Evolutionary conservation across 371 early-diverging fungal species (phyloP).

Genomic region (Mucor racemosus): DNA sequence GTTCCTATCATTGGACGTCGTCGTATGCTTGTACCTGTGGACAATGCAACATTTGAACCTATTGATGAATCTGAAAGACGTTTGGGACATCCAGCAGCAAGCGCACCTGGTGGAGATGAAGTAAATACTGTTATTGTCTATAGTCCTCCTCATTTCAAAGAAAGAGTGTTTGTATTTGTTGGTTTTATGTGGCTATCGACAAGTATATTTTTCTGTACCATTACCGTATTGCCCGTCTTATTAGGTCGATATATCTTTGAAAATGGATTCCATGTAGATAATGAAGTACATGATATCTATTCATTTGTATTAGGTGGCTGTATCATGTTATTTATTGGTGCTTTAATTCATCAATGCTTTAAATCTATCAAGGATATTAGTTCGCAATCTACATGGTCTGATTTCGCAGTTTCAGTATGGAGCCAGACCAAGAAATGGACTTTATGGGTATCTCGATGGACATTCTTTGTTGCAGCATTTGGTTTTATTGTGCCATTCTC

Average conservation of each 20-base stretch:
- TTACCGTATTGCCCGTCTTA: conserved; percentile 48
- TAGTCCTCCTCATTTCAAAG: conserved; percentile 66
- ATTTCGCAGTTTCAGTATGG: not conserved
- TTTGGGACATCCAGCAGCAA: conserved; percentile 59
- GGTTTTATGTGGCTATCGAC: conserved; percentile 59
- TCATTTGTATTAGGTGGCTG: conserved; percentile 37
- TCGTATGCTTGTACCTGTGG: conserved; percentile 28
- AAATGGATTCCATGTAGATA: conserved; percentile 16
- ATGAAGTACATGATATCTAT: conserved; percentile 63
- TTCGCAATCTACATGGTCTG: not conserved
- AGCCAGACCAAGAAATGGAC: conserved; percentile 4
- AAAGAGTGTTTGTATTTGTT: conserved; percentile 55
- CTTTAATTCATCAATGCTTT: not conserved
- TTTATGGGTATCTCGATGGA: conserved; percentile 18
- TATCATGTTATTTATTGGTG: conserved; percentile 20
- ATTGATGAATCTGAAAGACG: conserved; percentile 48
- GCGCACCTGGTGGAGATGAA: conserved; percentile 45
- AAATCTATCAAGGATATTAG: conserved; percentile 9
- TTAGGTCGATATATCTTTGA: conserved; percentile 51
- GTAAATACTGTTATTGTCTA: conserved; percentile 63
- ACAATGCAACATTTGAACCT: conserved; percentile 10
- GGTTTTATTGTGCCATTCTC: conserved; percentile 52
- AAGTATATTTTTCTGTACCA: conserved; percentile 38
- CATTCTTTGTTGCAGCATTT: conserved; percentile 42
- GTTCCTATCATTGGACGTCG: conserved; percentile 19